These are phyloP conservation scores for Beauveria scarabaeidicola DNA, from an alignment of 2,329 filamentous ascomycete species.

Conservation along the genomic window DNA sequence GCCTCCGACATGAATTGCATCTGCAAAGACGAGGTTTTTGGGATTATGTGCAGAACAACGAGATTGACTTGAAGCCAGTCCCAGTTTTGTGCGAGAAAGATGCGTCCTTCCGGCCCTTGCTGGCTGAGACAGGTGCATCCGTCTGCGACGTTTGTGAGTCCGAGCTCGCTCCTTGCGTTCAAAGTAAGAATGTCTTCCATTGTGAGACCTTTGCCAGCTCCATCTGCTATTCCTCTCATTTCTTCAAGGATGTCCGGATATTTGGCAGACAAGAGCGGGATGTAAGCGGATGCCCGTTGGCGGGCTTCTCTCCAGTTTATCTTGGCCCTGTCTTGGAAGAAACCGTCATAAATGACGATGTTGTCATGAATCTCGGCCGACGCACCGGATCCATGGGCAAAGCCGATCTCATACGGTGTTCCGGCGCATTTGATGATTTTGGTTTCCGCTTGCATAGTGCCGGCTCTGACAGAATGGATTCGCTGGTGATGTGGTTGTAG, in stretches of 20 bases:
- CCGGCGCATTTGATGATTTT: background rate
- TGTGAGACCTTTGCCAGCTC: background rate
- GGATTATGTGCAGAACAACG: background rate
- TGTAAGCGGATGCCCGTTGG: background rate
- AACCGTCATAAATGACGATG: background rate
- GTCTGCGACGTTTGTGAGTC: constrained; percentile 3
- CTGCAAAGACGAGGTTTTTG: background rate
- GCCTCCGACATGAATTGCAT: background rate
- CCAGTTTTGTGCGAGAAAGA: constrained; percentile 7
- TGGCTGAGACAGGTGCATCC: constrained; percentile 1
- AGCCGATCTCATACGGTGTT: background rate
- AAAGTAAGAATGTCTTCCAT: background rate
- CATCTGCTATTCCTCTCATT: background rate
- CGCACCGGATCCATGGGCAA: background rate
- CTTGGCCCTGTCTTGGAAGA: background rate
- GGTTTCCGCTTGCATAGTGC: background rate
- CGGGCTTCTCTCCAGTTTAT: background rate
- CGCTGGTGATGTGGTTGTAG: background rate
- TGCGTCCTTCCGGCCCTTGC: background rate
- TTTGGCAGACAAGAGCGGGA: background rate
- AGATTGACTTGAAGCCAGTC: background rate
- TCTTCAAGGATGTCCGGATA: constrained; percentile 1
- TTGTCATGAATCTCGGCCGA: background rate
- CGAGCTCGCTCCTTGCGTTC: constrained; percentile 1
- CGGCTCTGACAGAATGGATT: background rate